Evolutionary conservation across 768 basidiomycete genomes (phyloP), one percentile per base, ranked within the genome.

Genomic region (Dioszegia hungarica): DNA sequence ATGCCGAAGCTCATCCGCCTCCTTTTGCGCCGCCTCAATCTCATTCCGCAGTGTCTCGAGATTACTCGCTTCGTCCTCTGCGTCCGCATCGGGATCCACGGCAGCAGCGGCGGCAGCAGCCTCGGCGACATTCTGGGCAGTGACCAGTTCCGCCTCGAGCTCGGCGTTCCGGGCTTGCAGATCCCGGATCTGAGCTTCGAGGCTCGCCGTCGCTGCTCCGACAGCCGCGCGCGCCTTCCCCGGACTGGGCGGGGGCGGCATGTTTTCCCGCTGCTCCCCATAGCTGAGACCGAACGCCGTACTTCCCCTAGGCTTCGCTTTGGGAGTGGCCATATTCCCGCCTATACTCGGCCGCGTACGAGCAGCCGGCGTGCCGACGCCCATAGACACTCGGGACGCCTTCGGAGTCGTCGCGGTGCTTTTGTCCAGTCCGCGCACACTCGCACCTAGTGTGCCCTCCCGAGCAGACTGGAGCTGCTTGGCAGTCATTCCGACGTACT

Each of bases 401-500:
- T 61, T 67, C 3, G 72, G 72, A 4, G 71, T 73, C 9, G 54
- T 62, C 9, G 59, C 50, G 15, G 46, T 48, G 27, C 36, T 38
- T 25, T 37, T 51, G 28, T 49, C 47, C 34, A 49, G 34, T 11
- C 67, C 38, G 43, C 63, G 47, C 8, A 66, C 57, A 4, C 67
- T 63, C 5, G 67, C 68, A 20, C 39, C 62, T 9, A 63, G 40
- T 12, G 59, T 59, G 6, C 67, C 70, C 5, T 52, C 50, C 41
- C 63, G 22, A 79, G 81, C 69, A 75, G 83, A 53, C 33, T 72
- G 57, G 27, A 93, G 81, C 64, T 90, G 88, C 69, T 86, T 84
- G 0, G 90, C 90, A 0, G 89, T 92, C 82, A 91, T 84, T 15
- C 85, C 84, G 29, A 86, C 79, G 71, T 91, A 92, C 73, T 86